Evolutionary conservation across 148 eudicot genomes (phyloP), one percentile per base, ranked within the genome.

Genomic region (Camellia sinensis): DNA sequence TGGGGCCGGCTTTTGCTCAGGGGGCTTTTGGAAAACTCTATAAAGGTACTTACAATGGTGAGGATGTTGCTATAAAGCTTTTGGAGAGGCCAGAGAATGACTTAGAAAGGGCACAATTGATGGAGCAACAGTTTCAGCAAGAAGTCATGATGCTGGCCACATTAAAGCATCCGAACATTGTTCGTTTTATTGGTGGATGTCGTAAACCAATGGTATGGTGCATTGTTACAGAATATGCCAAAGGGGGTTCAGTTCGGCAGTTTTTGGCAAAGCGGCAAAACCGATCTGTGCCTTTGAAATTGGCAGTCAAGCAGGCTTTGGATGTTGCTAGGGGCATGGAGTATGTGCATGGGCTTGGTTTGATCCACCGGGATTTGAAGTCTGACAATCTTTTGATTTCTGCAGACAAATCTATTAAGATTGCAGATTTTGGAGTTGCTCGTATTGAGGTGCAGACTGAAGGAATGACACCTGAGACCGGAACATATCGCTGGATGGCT

Each of bases 401-500:
- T 80, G 83, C 92, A 80, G 98, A 96, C 70, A 96, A 88, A 74
- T 96, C 98, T 0, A 96, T 96, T 56, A 96, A 96, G 86, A 96
- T 96, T 84, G 99, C 99, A 2, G 99, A 96, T 88, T 96, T 96
- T 85, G 99, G 99, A 69, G 99, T 96, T 71, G 99, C 98, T 74
- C 88, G 99, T 78, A 96, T 96, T 80, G 99, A 96, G 87, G 99
- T 93, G 82, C 98, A 93, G 88, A 91, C 98, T 17, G 99, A 96
- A 85, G 99, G 99, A 71, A 95, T 95, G 99, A 95, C 99, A 64
- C 99, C 99, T 50, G 99, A 96, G 79, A 96, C 99, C 0, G 99
- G 99, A 80, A 96, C 99, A 13, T 96, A 96, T 80, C 99, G 99
- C 70, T 96, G 99, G 99, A 96, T 96, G 99, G 99, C 99, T 85